phyloP scores from a whole-genome alignment of 306 rosid species.

The Phaseolus lunatus region DNA sequence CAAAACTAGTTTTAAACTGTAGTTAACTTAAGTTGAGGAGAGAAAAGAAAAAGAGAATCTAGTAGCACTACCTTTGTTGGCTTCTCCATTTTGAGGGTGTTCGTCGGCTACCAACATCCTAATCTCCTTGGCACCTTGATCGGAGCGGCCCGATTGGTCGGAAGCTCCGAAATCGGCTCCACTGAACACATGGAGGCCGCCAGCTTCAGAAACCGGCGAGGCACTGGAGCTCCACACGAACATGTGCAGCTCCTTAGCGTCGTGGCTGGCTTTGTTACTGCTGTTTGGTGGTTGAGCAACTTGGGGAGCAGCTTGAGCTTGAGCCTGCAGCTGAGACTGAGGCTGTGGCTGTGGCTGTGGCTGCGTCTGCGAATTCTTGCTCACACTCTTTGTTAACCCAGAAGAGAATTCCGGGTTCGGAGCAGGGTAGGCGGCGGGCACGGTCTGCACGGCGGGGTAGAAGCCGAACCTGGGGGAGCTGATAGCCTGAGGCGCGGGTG shows the following conservation, averaged over 20 bases:
- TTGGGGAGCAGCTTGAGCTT: slow-evolving; percentile 20
- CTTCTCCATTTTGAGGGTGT: slow-evolving; percentile 76
- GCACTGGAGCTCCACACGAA: slow-evolving; percentile 93
- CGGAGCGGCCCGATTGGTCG: slow-evolving; percentile 91
- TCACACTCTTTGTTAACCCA: slow-evolving; percentile 51
- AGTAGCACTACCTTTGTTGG: slow-evolving; percentile 61
- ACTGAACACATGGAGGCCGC: slow-evolving; percentile 80
- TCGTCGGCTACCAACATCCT: slow-evolving; percentile 90
- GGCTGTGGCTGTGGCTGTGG: slow-evolving; percentile 41
- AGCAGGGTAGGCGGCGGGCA: slow-evolving; percentile 67
- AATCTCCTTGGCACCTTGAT: slow-evolving; percentile 92
- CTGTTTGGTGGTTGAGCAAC: slow-evolving; percentile 19
- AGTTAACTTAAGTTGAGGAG: too few relatives aligned
- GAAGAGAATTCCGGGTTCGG: slow-evolving; percentile 91
- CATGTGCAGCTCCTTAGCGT: slow-evolving; percentile 94
- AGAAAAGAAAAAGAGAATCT: neutral
- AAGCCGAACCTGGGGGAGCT: slow-evolving; percentile 71
- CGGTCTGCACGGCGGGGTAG: slow-evolving; percentile 60
- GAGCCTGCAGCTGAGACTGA: slow-evolving; percentile 9
- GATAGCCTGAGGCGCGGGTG: slow-evolving; percentile 40
- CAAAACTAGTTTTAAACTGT: too few relatives aligned
- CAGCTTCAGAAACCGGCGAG: slow-evolving; percentile 80
- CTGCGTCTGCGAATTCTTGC: slow-evolving; percentile 49
- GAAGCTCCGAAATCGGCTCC: slow-evolving; percentile 67
- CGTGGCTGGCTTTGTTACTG: slow-evolving; percentile 57